These are phyloP conservation scores for Eimeria praecox DNA, from an alignment of 169 alveolate species.

Conservation along the genomic window DNA sequence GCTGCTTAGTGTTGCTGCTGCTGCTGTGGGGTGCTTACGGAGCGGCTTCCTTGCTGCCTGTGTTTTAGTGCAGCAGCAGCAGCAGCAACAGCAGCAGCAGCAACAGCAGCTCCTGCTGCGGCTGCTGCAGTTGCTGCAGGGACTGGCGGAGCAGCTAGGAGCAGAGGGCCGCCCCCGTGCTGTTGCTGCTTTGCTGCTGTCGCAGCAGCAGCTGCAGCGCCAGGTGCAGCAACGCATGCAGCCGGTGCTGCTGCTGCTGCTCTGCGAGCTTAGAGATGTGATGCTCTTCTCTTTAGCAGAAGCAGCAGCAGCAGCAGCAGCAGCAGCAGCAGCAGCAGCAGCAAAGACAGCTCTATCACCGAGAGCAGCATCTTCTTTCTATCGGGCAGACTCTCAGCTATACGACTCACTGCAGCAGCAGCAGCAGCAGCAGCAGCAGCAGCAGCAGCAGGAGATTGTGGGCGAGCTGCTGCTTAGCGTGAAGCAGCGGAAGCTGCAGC, in stretches of 20 bases:
- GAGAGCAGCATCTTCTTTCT: background rate
- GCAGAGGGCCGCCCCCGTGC: conserved; percentile 21
- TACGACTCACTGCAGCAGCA: background rate
- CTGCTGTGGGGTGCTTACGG: conserved; percentile 61
- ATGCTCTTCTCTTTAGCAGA: conserved; percentile 40
- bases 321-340: conserved; percentile 6
- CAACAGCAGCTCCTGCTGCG: conserved; percentile 21
- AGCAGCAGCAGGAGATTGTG: conserved; percentile 8
- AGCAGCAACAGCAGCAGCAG: conserved; percentile 12
- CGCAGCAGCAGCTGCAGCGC: conserved; percentile 69
- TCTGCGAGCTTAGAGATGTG: conserved; percentile 29
- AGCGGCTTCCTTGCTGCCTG: conserved; percentile 64
- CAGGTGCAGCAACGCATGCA: conserved; percentile 64
- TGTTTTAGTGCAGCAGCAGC: background rate
- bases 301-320: conserved; percentile 58
- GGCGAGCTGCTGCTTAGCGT: background rate
- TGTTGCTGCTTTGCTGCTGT: background rate
- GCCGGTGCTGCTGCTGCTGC: conserved; percentile 67
- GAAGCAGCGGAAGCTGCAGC: conserved; percentile 62
- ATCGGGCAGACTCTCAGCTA: background rate
- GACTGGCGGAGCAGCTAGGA: conserved; percentile 18
- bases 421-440: conserved; percentile 44
- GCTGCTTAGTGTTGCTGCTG: conserved; percentile 24
- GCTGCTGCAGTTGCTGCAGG: conserved; percentile 59
- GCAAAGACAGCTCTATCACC: background rate